Evolutionary conservation across 2,329 filamentous ascomycete genomes (phyloP).

Genomic region (Diaporthe sp.): DNA sequence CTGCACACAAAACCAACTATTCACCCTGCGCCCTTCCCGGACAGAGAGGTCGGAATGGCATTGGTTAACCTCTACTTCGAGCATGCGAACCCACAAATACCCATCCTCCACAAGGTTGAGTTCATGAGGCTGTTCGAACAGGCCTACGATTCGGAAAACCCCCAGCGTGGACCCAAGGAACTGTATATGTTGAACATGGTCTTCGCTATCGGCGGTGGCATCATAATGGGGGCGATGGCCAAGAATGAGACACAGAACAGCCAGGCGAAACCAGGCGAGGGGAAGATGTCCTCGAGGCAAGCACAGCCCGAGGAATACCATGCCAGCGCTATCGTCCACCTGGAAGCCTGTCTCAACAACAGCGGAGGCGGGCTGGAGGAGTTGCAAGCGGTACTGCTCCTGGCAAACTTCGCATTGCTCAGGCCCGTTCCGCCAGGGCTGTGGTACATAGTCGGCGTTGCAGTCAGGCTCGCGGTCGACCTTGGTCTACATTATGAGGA

Average conservation of each 20-base stretch:
- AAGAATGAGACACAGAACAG: constrained; percentile 41
- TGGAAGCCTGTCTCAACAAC: constrained; percentile 87
- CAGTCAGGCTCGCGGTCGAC: constrained; percentile 90
- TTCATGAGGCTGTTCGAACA: constrained; percentile 91
- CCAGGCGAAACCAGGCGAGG: constrained; percentile 43
- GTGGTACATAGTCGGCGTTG: constrained; percentile 98
- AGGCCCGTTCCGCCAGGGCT: constrained; percentile 92
- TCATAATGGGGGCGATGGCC: constrained; percentile 76
- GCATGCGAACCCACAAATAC: constrained; percentile 96
- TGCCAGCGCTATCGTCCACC: constrained; percentile 91
- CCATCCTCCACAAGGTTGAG: constrained; percentile 88
- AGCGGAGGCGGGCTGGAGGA: constrained; percentile 94
- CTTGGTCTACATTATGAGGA: constrained; percentile 95
- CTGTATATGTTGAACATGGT: constrained; percentile 98
- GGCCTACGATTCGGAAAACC: constrained; percentile 79
- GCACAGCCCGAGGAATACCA: constrained; percentile 95
- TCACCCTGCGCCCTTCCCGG: constrained; percentile 86
- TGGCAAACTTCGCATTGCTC: constrained; percentile 92
- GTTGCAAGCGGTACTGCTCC: constrained; percentile 89
- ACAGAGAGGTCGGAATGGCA: constrained; percentile 78
- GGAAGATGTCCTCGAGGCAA: constrained; percentile 58
- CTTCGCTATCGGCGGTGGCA: constrained; percentile 94
- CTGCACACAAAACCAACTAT: constrained; percentile 92
- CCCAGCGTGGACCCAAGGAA: constrained; percentile 80
- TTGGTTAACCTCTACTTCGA: constrained; percentile 92